Conservation (phyloP, 2,329 filamentous ascomycete species). For the Tolypocladium inflatum region DNA sequence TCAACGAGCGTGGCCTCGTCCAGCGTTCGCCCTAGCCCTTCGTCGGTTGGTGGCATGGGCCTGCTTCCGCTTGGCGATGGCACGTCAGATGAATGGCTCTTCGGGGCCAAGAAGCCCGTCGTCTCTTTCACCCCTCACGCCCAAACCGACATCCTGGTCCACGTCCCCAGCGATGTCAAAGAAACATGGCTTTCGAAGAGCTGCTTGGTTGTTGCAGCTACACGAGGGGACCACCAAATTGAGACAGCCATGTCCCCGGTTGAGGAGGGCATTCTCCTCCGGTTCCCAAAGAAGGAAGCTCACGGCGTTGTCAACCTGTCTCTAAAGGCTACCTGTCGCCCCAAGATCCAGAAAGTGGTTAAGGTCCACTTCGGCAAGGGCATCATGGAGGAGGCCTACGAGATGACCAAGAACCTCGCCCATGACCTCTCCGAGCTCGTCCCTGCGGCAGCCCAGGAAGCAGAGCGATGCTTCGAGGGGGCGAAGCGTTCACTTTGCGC, state of each 20-base stretch:
- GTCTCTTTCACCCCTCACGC: slow-evolving; percentile 22
- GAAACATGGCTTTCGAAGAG: slow-evolving; percentile 45
- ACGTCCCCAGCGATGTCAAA: slow-evolving; percentile 40
- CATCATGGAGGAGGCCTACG: slow-evolving; percentile 32
- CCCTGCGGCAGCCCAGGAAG: slow-evolving; percentile 28
- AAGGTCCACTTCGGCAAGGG: slow-evolving; percentile 49
- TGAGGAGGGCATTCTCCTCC: slow-evolving; percentile 41
- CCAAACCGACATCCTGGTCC: slow-evolving; percentile 43
- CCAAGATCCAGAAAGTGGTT: slow-evolving; percentile 52
- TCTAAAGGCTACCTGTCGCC: slow-evolving; percentile 47
- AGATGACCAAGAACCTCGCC: slow-evolving; percentile 32
- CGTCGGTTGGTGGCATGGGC: slow-evolving; percentile 12
- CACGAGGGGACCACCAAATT: slow-evolving; percentile 35
- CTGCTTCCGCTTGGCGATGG: slow-evolving; percentile 20
- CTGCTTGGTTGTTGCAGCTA: slow-evolving; percentile 46
- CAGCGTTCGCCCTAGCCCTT: slow-evolving; percentile 1
- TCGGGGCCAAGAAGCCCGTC: slow-evolving; percentile 20
- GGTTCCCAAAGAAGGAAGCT: slow-evolving; percentile 43
- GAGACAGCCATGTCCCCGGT: slow-evolving; percentile 37
- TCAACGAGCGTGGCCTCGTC: slow-evolving; percentile 7
- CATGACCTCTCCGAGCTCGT: slow-evolving; percentile 29
- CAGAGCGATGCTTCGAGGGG: slow-evolving; percentile 24
- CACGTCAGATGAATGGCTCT: slow-evolving; percentile 22
- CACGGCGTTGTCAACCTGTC: slow-evolving; percentile 49
- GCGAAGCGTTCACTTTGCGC: slow-evolving; percentile 21